Percentiles rank a stretch among this genome's conserved stretches.
Conservation (phyloP, 108 stramenopile species). For the Nannochloropsis gaditana region DNA sequence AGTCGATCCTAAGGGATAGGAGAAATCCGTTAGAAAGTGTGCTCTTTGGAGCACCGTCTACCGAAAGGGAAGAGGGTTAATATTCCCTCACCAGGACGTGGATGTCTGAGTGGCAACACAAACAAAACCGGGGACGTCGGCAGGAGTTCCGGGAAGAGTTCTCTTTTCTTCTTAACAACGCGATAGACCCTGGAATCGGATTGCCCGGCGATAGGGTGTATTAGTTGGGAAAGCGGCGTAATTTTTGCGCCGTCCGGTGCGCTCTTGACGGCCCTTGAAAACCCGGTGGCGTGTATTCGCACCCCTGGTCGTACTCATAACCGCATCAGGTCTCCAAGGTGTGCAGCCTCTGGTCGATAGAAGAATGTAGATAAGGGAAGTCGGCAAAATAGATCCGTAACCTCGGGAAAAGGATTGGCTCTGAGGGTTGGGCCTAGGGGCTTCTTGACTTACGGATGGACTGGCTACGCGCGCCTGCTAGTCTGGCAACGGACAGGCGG, state of each 20-base stretch:
- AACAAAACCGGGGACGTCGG: conserved; percentile 77
- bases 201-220: conserved; percentile 76
- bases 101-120: conserved; percentile 78
- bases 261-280: conserved; percentile 81
- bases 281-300: conserved; percentile 75
- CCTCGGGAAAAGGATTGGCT: conserved; percentile 55
- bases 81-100: conserved; percentile 84
- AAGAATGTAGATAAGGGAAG: conserved; percentile 84
- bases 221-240: conserved; percentile 69
- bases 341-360: conserved; percentile 91
- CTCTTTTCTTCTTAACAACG: conserved; percentile 87
- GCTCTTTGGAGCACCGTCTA: conserved; percentile 59
- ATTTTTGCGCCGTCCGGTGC: conserved; percentile 73
- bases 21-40: conserved; percentile 73
- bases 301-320: conserved; percentile 84
- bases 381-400: conserved; percentile 58
- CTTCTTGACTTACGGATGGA: conserved; percentile 6
- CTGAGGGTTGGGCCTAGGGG: conserved; percentile 45
- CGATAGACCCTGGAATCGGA: conserved; percentile 75
- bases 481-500: conserved; percentile 24
- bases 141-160: conserved; percentile 80
- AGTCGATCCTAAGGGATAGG: conserved; percentile 73
- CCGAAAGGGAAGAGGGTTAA: conserved; percentile 90
- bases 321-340: conserved; percentile 97
- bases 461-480: not conserved